Evolutionary conservation across 768 basidiomycete genomes (phyloP).

Genomic region (Hirschioporus abietinus): DNA sequence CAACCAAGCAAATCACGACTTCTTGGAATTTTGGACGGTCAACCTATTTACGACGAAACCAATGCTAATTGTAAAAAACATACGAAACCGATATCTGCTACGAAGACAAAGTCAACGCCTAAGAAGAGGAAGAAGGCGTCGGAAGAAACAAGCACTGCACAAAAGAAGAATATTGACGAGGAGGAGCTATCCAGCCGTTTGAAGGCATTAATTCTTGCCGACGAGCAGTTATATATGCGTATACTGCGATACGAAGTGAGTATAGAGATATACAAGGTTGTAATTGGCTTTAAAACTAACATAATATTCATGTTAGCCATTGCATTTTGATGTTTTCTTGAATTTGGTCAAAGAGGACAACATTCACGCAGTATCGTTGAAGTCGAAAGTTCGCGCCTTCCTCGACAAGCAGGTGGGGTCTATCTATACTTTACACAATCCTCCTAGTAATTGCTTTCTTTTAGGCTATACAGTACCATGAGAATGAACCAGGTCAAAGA

Average conservation of each 20-base stretch:
- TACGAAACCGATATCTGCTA: constrained; percentile 5
- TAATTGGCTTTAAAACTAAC: neutral
- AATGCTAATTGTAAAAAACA: neutral
- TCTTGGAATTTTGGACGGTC: neutral
- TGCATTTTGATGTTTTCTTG: constrained; percentile 51
- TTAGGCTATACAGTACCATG: constrained; percentile 54
- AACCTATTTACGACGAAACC: neutral
- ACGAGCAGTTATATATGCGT: constrained; percentile 45
- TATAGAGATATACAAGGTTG: neutral
- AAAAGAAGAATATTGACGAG: constrained; percentile 23
- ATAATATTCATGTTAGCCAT: constrained; percentile 37
- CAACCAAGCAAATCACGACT: neutral
- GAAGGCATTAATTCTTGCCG: constrained; percentile 35
- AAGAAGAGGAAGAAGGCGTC: constrained; percentile 14
- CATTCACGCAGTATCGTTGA: constrained; percentile 27
- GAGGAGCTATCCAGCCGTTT: constrained; percentile 39
- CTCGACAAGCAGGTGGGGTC: constrained; percentile 49
- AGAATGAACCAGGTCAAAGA: constrained; percentile 24
- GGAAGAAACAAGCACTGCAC: constrained; percentile 3
- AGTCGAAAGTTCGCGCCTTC: constrained; percentile 38
- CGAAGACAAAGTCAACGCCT: constrained; percentile 13
- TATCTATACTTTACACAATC: neutral
- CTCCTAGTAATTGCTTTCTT: neutral
- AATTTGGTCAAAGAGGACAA: constrained; percentile 32
- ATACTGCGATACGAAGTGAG: constrained; percentile 64